Conservation (phyloP, 148 eudicot genomes). For the Rhododendron vialii region DNA sequence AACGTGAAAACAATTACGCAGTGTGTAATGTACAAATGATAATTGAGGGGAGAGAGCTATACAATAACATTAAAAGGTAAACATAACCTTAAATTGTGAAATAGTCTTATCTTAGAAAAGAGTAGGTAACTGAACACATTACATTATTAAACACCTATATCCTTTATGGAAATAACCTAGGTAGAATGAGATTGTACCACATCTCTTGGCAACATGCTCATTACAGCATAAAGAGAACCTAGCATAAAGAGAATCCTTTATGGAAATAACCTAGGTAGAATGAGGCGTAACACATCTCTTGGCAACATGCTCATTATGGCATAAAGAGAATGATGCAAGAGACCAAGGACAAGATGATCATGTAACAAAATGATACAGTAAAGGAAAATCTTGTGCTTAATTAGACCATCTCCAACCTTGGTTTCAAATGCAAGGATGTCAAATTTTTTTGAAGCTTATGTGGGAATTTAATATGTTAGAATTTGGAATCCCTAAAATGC, state of each 20-base stretch:
- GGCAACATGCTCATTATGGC: not conserved
- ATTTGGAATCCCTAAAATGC: too few relatives aligned
- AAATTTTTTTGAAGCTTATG: too few relatives aligned
- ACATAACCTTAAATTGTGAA: not conserved
- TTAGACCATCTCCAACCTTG: too few relatives aligned
- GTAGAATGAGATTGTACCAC: not conserved
- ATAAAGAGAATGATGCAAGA: not conserved
- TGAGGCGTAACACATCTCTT: not conserved
- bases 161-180: not conserved
- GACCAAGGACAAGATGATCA: not conserved
- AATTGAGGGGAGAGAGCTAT: too few relatives aligned
- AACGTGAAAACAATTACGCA: not conserved
- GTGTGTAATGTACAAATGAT: not conserved
- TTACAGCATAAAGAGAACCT: not conserved
- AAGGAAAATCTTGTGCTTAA: not conserved
- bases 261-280: not conserved
- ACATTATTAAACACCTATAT: not conserved
- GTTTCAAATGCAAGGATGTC: too few relatives aligned
- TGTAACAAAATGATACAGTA: not conserved
- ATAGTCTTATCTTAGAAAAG: not conserved
- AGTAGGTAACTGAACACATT: not conserved
- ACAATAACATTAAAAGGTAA: not conserved
- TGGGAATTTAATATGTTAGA: too few relatives aligned
- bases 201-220: not conserved
- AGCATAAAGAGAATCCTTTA: not conserved